Evolutionary conservation across 148 eudicot species (phyloP).

Genomic region (Silene conica): DNA sequence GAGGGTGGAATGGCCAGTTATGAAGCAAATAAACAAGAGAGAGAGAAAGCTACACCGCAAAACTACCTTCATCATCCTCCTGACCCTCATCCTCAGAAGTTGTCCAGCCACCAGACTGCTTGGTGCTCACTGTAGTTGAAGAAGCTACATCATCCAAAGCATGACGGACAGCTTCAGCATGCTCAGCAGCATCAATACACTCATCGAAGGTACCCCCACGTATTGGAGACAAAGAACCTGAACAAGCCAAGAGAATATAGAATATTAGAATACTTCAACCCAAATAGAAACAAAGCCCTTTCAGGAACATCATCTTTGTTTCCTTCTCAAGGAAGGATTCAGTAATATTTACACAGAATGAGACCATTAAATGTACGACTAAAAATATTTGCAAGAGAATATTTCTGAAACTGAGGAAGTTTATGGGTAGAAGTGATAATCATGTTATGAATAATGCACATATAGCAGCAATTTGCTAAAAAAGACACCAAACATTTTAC

Average conservation of each 20-base stretch:
- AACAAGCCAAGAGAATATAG: constrained; percentile 15
- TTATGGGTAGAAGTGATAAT: not conserved
- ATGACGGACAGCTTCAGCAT: constrained; percentile 61
- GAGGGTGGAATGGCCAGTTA: not conserved
- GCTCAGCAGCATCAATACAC: constrained; percentile 44
- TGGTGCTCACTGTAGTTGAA: constrained; percentile 42
- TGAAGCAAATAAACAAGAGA: not conserved
- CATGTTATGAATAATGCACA: not conserved
- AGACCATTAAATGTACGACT: not conserved
- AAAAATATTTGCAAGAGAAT: not conserved
- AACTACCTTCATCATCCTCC: constrained; percentile 65
- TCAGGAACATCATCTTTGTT: not conserved
- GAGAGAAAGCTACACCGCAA: constrained; percentile 4
- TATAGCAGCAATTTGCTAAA: not conserved
- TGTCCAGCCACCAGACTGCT: constrained; percentile 53
- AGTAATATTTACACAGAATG: not conserved
- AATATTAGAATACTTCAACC: not conserved
- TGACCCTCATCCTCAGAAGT: constrained; percentile 94
- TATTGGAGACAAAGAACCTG: constrained; percentile 69
- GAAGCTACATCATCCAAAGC: constrained; percentile 71
- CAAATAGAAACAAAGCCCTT: not conserved
- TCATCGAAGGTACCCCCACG: constrained; percentile 50
- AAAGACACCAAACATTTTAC: not conserved
- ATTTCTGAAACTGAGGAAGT: not conserved
- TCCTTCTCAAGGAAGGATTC: not conserved